These are phyloP conservation scores for Mortierella sp. DNA, from an alignment of 371 early-diverging fungal species.

Conservation along the genomic window DNA sequence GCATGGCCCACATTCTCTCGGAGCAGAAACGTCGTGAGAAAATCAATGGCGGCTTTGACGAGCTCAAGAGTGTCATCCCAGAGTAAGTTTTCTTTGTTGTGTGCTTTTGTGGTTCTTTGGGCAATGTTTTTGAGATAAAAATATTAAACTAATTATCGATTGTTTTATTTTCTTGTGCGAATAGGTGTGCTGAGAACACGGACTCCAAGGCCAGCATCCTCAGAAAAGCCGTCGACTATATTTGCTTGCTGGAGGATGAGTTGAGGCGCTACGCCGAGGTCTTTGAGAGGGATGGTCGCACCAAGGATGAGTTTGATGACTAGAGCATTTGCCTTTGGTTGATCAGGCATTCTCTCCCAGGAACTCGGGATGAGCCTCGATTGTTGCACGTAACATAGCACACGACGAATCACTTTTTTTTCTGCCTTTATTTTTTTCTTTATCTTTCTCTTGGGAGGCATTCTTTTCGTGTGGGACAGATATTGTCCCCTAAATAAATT, in stretches of 20 bases:
- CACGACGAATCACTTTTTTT: neutral
- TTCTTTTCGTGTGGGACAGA: neutral
- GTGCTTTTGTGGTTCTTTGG: neutral
- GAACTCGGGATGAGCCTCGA: too few relatives aligned
- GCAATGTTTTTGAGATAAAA: too few relatives aligned
- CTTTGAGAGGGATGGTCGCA: neutral
- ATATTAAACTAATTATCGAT: neutral
- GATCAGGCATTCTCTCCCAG: too few relatives aligned
- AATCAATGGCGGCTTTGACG: slow-evolving; percentile 63
- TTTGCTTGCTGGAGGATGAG: slow-evolving; percentile 31
- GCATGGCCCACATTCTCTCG: slow-evolving; percentile 59
- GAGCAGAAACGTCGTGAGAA: slow-evolving; percentile 63
- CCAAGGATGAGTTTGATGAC: slow-evolving; percentile 8
- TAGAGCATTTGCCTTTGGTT: neutral
- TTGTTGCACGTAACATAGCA: neutral
- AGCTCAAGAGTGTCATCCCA: slow-evolving; percentile 58
- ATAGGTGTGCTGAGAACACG: slow-evolving; percentile 34
- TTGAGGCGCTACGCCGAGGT: slow-evolving; percentile 11
- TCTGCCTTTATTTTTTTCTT: neutral
- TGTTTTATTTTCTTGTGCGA: neutral
- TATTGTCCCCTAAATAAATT: neutral
- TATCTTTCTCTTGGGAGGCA: neutral
- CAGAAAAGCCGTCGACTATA: slow-evolving; percentile 37
- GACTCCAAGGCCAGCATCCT: slow-evolving; percentile 38
- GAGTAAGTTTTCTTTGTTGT: slow-evolving; percentile 30